Conservation (phyloP, 1,284 basidiomycete species). For the Chalciporus sp. region DNA sequence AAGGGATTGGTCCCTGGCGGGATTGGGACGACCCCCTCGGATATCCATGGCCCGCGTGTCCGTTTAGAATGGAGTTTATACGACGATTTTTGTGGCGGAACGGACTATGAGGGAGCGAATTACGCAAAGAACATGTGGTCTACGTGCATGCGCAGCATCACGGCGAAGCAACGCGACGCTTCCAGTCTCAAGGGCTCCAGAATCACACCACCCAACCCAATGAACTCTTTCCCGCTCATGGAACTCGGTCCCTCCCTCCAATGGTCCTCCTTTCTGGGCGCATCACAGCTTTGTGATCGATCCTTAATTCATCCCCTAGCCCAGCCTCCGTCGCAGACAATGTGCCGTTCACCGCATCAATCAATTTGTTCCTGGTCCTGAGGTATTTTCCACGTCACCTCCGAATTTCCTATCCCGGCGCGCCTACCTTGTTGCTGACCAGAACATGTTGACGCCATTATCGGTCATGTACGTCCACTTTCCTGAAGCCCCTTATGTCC, state of each 20-base stretch:
- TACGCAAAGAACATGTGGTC: constrained; percentile 7
- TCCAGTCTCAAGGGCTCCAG: neutral
- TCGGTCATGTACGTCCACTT: neutral
- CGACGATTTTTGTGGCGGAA: neutral
- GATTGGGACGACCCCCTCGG: constrained; percentile 13
- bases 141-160: neutral
- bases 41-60: constrained; percentile 14
- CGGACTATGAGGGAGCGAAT: neutral
- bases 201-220: neutral
- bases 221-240: neutral
- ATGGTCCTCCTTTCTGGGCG: constrained; percentile 8
- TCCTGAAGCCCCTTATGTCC: neutral
- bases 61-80: neutral
- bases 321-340: constrained; percentile 19
- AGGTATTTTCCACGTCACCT: neutral
- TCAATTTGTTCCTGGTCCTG: constrained; percentile 17
- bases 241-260: neutral
- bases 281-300: constrained; percentile 21
- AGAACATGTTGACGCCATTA: neutral
- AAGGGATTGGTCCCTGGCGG: constrained; percentile 10
- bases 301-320: constrained; percentile 13
- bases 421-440: neutral
- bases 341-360: neutral
- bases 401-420: constrained; percentile 1
- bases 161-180: neutral